Evolutionary conservation across 768 basidiomycete species (phyloP).

Genomic region (Trametes meyenii): DNA sequence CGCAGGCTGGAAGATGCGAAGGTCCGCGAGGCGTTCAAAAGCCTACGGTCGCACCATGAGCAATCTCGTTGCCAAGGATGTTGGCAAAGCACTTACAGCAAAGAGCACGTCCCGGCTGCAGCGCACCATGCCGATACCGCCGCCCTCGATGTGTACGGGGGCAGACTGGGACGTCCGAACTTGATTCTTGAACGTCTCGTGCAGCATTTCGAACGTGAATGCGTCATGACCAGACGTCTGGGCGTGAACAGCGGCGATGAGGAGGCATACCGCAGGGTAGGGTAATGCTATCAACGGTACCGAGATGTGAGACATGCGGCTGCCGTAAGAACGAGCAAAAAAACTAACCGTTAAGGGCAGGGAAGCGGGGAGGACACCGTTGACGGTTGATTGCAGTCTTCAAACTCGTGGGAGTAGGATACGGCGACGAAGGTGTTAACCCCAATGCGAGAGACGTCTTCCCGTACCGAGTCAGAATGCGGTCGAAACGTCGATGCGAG

Average conservation of each 20-base stretch:
- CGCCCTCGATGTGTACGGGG: conserved; percentile 74
- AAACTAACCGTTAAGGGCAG: conserved; percentile 55
- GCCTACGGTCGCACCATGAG: conserved; percentile 48
- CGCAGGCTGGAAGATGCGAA: conserved; percentile 57
- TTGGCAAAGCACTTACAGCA: conserved; percentile 49
- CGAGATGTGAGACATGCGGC: neutral
- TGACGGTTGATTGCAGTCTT: conserved; percentile 48
- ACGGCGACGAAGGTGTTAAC: conserved; percentile 55
- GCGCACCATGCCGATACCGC: conserved; percentile 71
- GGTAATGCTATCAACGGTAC: conserved; percentile 56
- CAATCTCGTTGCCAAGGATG: neutral
- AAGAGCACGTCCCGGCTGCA: conserved; percentile 67
- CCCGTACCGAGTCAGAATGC: neutral
- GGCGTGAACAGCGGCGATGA: conserved; percentile 84
- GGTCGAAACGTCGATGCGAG: neutral
- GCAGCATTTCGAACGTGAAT: conserved; percentile 92
- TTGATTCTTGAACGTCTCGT: conserved; percentile 77
- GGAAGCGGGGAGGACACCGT: conserved; percentile 56
- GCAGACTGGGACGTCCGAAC: conserved; percentile 71
- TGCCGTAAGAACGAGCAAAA: neutral
- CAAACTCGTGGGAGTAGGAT: conserved; percentile 51
- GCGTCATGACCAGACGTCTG: conserved; percentile 73
- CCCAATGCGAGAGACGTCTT: conserved; percentile 30
- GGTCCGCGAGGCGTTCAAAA: conserved; percentile 68
- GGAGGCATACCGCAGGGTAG: conserved; percentile 79